Base-by-base conservation (phyloP, 257 asterid genomes). In the Solanum okadae region DNA sequence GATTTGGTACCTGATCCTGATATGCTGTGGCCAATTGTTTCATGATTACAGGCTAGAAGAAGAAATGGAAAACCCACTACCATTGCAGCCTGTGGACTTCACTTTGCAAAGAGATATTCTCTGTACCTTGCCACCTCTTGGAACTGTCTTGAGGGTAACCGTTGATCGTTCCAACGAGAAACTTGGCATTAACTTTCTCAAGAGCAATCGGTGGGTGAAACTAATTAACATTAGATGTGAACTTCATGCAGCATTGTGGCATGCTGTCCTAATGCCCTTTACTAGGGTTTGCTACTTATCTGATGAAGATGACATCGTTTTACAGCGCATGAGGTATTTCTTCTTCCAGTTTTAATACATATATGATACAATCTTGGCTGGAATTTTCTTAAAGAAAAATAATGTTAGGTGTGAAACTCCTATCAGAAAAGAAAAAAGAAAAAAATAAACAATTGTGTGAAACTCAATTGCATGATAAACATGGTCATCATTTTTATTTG, bases 101-200 rank as follows among this genome's bases (percentile, higher is more conserved):
- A 90, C 90, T 67, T 88, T 95, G 87, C 87, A 96, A 85, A 95
- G 99, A 90, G 95, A 94, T 52, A 71, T 91, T 73, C 87, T 96
- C 68, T 91, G 95, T 88, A 92, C 94, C 59, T 95, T 96, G 87
- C 98, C 98, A 29, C 20, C 91, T 63, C 96, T 92, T 86, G 99
- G 99, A 89, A 94, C 96, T 87, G 95, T 95, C 84, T 83, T 96
- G 91, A 93, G 96, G 91, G 93, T 96, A 92, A 79, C 38, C 33
- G 82, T 92, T 86, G 90, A 93, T 85, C 93, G 88, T 87, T 85
- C 91, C 83, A 87, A 87, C 14, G 94, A 88, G 90, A 93, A 92
- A 88, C 89, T 94, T 49, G 94, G 93, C 72, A 70, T 93, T 71
- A 88, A 91, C 75, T 86, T 89, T 71, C 85, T 96, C 59, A 93